Evolutionary conservation across 331 rosid genomes (phyloP), one percentile per base, ranked within the genome.

Genomic region (Arachis monticola): DNA sequence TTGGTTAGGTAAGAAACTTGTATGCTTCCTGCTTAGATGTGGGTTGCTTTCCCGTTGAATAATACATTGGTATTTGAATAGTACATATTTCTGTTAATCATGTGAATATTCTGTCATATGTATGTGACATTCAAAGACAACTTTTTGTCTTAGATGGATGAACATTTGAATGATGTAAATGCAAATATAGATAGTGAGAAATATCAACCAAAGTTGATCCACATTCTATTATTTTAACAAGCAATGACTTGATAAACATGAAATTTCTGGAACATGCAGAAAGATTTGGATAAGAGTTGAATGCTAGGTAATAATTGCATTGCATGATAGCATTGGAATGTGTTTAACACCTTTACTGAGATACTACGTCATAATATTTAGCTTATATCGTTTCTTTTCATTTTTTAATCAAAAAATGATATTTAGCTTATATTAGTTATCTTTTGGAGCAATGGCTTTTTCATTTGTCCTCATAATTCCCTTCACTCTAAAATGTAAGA

Each of bases 241-340:
- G 5, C 46, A 14, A 48, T 32, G 45, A 60, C 7, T 61, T 61
- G 57, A 51, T 51, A 8, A n/a, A 3, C 63, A 31, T 72, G 3
- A 3, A 14, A 14, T 66, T 76, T 3, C 48, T 85, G 64, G 48
- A 44, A 48, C 83, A 3, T 82, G 85, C 91, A 90, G 97, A 88
- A 79, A 87, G 74, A 80, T 90, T 94, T 85, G 88, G 91, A 82
- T 80, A 88, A 51, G 97, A 92, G 86, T 86, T 92, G 86, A 27
- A 8, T 22, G 5, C 9, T 53, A 12, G 31, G 27, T 27, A 22
- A 8, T 66, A 8, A n/a, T 22, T 40, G 7, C n/a, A 74, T 74
- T 41, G 57, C 17, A 53, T 74, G 9, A 64, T 52, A 56, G 67
- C 8, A 52, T 63, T 63, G 50, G 53, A 78, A 70, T 50, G 55